These are phyloP conservation scores for Fragaria vesca DNA, from an alignment of 306 rosid species.

Conservation along the genomic window DNA sequence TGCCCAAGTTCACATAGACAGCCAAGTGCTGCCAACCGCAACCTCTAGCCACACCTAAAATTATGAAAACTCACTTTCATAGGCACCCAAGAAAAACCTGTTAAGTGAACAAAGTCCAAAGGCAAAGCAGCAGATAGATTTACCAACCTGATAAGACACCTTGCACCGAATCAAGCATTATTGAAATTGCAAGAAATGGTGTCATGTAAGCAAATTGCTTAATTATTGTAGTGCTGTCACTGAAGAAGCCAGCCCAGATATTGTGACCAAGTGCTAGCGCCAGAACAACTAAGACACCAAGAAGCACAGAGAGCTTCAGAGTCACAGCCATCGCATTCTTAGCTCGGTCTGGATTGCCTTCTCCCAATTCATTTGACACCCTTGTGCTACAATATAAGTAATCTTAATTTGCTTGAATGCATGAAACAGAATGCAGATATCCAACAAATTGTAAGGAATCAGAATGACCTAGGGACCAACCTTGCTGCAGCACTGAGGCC, in stretches of 20 bases:
- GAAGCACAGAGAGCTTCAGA: constrained; percentile 61
- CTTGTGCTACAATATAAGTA: constrained; percentile 54
- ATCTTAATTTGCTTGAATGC: constrained; percentile 7
- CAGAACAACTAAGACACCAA: constrained; percentile 45
- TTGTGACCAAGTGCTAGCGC: constrained; percentile 54
- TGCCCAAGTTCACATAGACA: constrained; percentile 54
- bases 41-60: constrained; percentile 82
- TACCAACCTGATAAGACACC: constrained; percentile 79
- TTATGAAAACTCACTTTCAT: constrained; percentile 3
- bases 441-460: neutral
- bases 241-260: constrained; percentile 64
- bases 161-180: constrained; percentile 61
- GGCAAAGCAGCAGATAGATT: neutral
- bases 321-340: constrained; percentile 68
- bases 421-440: neutral
- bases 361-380: constrained; percentile 90
- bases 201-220: constrained; percentile 61
- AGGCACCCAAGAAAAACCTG: neutral
- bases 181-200: constrained; percentile 68
- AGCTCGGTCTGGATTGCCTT: constrained; percentile 54
- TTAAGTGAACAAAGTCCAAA: neutral
- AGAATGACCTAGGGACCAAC: constrained; percentile 26
- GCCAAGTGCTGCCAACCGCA: constrained; percentile 80
- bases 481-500: constrained; percentile 93
- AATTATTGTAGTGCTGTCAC: constrained; percentile 40